phyloP scores from a whole-genome alignment of 805 yeast genomes.

The Nakazawaea wickerhamii region DNA sequence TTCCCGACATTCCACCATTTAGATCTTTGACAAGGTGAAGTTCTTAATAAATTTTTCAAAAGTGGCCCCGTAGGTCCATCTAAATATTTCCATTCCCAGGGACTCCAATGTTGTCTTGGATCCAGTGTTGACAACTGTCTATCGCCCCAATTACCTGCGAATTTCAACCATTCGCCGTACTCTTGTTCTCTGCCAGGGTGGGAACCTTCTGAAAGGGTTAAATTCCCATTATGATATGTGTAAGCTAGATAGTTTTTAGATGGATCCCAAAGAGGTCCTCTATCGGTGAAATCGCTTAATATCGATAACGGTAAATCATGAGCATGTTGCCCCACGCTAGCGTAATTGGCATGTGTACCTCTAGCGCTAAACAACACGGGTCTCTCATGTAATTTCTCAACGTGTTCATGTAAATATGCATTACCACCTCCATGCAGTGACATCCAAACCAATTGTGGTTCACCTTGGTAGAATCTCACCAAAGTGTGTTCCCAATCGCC shows the following conservation, averaged over 20 bases:
- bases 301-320: constrained; percentile 94
- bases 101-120: constrained; percentile 78
- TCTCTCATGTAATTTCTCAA: constrained; percentile 58
- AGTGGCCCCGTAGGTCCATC: constrained; percentile 94
- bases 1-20: constrained; percentile 93
- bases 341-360: constrained; percentile 97
- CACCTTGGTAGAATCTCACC: constrained; percentile 75
- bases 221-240: constrained; percentile 58
- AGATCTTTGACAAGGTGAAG: constrained; percentile 70
- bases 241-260: constrained; percentile 75
- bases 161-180: constrained; percentile 76
- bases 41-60: constrained; percentile 64
- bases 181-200: constrained; percentile 45
- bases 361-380: constrained; percentile 88
- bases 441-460: constrained; percentile 89
- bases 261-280: constrained; percentile 97
- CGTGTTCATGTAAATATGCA: constrained; percentile 71
- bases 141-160: constrained; percentile 90
- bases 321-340: constrained; percentile 92
- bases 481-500: constrained; percentile 98
- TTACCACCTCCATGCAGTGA: constrained; percentile 98
- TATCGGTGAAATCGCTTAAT: constrained; percentile 85
- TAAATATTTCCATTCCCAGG: constrained; percentile 85
- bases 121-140: constrained; percentile 58
- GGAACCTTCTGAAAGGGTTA: constrained; percentile 42